A percentile compares a stretch with the other conserved stretches of the same genome.
These are phyloP conservation scores for Paulownia fortunei DNA, from an alignment of 257 asterid species.

Conservation along the genomic window DNA sequence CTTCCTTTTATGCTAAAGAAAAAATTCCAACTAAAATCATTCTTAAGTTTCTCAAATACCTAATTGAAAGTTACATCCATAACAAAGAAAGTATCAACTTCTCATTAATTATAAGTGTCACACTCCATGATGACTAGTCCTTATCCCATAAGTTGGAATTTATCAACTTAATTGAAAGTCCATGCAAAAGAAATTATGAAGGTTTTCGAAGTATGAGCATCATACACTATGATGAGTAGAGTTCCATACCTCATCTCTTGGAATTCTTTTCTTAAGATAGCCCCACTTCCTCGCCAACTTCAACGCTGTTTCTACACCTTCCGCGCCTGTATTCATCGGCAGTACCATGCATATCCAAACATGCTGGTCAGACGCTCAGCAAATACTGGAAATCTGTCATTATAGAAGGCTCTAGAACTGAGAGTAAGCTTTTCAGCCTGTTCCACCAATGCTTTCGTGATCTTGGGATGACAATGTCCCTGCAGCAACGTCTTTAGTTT, in stretches of 20 bases:
- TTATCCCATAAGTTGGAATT: too few species aligned
- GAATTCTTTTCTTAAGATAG: conserved; percentile 75
- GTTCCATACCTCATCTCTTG: conserved; percentile 76
- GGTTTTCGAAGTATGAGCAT: conserved; percentile 18
- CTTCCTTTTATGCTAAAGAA: background rate
- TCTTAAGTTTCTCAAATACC: background rate
- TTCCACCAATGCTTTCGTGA: conserved; percentile 76
- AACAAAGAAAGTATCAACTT: too few species aligned
- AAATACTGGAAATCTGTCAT: conserved; percentile 80
- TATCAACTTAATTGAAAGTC: background rate
- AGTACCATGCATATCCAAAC: conserved; percentile 93
- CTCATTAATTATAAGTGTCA: too few species aligned
- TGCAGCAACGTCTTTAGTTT: conserved; percentile 40
- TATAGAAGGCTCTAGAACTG: conserved; percentile 95
- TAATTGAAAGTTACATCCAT: background rate
- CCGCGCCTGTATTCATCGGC: conserved; percentile 98
- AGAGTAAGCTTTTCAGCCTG: conserved; percentile 91
- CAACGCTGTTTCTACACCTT: conserved; percentile 97
- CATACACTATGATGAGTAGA: background rate
- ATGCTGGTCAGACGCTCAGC: conserved; percentile 76
- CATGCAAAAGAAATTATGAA: background rate
- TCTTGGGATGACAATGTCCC: conserved; percentile 99
- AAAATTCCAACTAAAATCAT: background rate
- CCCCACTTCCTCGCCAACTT: conserved; percentile 98
- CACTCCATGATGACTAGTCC: too few species aligned